Evolutionary conservation across 768 basidiomycete species (phyloP), one percentile per base, ranked within the genome.

Genomic region (Xerocomellus chrysenteron): DNA sequence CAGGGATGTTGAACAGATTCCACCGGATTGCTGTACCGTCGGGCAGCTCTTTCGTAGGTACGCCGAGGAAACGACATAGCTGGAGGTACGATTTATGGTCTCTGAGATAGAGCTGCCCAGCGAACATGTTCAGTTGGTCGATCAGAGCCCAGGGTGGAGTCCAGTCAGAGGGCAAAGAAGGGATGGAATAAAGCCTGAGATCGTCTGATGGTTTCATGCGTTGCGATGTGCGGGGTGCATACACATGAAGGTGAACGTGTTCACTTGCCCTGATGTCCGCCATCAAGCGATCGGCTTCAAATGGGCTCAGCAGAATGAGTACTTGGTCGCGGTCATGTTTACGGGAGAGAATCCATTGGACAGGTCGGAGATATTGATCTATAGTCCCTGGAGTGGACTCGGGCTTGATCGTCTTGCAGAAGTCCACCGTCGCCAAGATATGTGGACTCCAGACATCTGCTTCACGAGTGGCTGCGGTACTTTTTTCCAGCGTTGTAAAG

Each of bases 231-330:
- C 75, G 64, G 3, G 79, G 76, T 4, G 75, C 60, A 48, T 80
- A 80, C 1, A 74, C 33, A 58, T 79, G 78, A 9, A 80, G 69
- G 49, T 72, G 65, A 9, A 76, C 74, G 8, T 54, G 7, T 12
- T 66, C 57, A 58, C 70, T 72, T 12, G 30, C 26, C 16, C 70
- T 73, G 52, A 81, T 76, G 0, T 36, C 40, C 65, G 76, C 65
- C 16, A 79, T 65, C n/a, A 78, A 66, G 33, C 48, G 50, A 43
- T 80, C 65, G n/a, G 65, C 75, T 55, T 80, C 78, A 50, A 53
- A 65, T 12, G 73, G 71, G 61, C 11, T 19, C 30, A 32, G 9
- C 8, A 32, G 30, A 32, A 32, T 9, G 30, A 32, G 30, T 9
- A 32, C 9, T 17, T 13, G n/a, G n/a, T n/a, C n/a, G n/a, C n/a